phyloP scores from a whole-genome alignment of 2,329 filamentous ascomycete genomes.

The Diaporthe nobilis region DNA sequence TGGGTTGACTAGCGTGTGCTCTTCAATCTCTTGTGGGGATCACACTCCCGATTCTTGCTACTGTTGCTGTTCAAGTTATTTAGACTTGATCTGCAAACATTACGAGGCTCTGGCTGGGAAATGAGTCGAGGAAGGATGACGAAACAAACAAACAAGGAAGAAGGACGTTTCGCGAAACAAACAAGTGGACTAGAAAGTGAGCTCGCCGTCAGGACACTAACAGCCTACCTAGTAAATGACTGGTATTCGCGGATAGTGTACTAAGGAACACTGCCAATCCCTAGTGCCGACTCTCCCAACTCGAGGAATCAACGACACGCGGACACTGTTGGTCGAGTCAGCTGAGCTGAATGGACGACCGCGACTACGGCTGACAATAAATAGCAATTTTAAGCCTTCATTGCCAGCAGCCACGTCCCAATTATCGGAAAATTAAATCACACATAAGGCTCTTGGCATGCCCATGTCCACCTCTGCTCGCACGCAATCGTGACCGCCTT shows the following conservation, averaged over 20 bases:
- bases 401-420: background rate
- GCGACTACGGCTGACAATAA: background rate
- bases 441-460: background rate
- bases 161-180: background rate
- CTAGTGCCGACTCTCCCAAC: background rate
- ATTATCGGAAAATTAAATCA: conserved; percentile 9
- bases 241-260: background rate
- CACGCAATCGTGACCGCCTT: background rate
- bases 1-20: background rate
- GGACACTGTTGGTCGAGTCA: background rate
- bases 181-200: background rate
- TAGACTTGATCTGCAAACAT: background rate
- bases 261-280: background rate
- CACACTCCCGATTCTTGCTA: background rate
- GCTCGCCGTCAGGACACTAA: background rate
- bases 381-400: background rate
- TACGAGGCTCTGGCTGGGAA: background rate
- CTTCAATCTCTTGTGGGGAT: background rate
- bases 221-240: background rate
- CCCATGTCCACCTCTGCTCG: background rate
- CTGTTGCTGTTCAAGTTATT: background rate
- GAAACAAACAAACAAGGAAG: background rate
- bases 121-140: background rate
- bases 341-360: background rate
- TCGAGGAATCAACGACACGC: background rate